These are phyloP conservation scores for Rhinocladiella similis DNA, from an alignment of 2,329 filamentous ascomycete genomes.

Conservation along the genomic window DNA sequence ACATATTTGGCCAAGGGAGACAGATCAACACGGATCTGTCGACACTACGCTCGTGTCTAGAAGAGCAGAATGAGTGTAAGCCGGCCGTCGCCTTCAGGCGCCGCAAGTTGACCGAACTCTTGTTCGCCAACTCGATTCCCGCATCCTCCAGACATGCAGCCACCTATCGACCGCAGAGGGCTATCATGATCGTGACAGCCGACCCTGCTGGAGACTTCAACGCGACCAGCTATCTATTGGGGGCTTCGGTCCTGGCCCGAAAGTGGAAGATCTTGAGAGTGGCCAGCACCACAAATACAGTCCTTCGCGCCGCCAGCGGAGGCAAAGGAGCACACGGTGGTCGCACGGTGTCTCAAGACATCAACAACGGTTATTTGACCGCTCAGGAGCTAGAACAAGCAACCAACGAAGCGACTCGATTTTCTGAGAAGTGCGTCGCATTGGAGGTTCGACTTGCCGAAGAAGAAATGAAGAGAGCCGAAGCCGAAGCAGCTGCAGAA, in stretches of 20 bases:
- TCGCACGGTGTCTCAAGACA: conserved; percentile 48
- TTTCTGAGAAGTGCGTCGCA: conserved; percentile 74
- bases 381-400: conserved; percentile 79
- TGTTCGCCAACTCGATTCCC: conserved; percentile 86
- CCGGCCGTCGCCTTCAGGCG: conserved; percentile 76
- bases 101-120: conserved; percentile 79
- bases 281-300: conserved; percentile 76
- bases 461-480: conserved; percentile 68
- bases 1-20: conserved; percentile 89
- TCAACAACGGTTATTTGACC: conserved; percentile 46
- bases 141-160: conserved; percentile 56
- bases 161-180: conserved; percentile 69
- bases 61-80: conserved; percentile 86
- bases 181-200: conserved; percentile 93
- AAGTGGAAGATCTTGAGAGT: conserved; percentile 90
- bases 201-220: conserved; percentile 94
- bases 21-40: conserved; percentile 99
- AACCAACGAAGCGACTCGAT: conserved; percentile 75
- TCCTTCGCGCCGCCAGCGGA: conserved; percentile 43
- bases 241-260: conserved; percentile 88
- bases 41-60: conserved; percentile 95
- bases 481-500: conserved; percentile 69
- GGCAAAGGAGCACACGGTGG: conserved; percentile 32
- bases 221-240: conserved; percentile 90
- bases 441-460: conserved; percentile 68